These are phyloP conservation scores for Sarocladium oryzae DNA, from an alignment of 2,329 filamentous ascomycete species.

Conservation along the genomic window DNA sequence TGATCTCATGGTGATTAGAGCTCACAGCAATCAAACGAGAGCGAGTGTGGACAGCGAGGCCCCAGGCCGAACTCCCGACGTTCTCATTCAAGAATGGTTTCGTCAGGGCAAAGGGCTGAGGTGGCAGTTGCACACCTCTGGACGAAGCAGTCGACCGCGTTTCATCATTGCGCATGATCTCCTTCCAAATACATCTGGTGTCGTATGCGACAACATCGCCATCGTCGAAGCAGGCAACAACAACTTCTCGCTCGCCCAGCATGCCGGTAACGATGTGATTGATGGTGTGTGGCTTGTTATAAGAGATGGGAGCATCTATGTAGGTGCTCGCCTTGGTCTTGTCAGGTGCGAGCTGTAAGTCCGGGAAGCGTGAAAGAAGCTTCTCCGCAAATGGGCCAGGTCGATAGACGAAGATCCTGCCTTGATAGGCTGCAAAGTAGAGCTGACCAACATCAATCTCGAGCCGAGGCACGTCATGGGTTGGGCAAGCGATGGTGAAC, in stretches of 20 bases:
- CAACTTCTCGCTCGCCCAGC: constrained; percentile 62
- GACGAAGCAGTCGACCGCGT: constrained; percentile 6
- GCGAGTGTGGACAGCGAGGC: constrained; percentile 70
- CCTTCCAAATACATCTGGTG: constrained; percentile 44
- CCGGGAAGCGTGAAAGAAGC: constrained; percentile 38
- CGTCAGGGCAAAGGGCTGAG: constrained; percentile 18
- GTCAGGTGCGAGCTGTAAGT: constrained; percentile 42
- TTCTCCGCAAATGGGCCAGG: constrained; percentile 41
- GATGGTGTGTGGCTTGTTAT: constrained; percentile 48
- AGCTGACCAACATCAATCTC: constrained; percentile 30
- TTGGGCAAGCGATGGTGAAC: constrained; percentile 12
- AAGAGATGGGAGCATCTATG: constrained; percentile 49
- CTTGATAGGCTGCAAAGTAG: constrained; percentile 54
- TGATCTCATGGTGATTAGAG: constrained; percentile 59
- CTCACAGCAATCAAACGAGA: constrained; percentile 84
- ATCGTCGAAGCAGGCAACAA: constrained; percentile 64
- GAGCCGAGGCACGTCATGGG: not conserved
- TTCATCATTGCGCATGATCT: constrained; percentile 29
- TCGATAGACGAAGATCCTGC: constrained; percentile 51
- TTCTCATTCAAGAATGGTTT: constrained; percentile 65
- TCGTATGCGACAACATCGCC: constrained; percentile 70
- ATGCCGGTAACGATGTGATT: constrained; percentile 66
- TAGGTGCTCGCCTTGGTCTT: constrained; percentile 29
- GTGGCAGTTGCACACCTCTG: constrained; percentile 6
- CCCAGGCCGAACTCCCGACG: constrained; percentile 80